phyloP scores from a whole-genome alignment of 345 rosid species.

The Populus euphratica region DNA sequence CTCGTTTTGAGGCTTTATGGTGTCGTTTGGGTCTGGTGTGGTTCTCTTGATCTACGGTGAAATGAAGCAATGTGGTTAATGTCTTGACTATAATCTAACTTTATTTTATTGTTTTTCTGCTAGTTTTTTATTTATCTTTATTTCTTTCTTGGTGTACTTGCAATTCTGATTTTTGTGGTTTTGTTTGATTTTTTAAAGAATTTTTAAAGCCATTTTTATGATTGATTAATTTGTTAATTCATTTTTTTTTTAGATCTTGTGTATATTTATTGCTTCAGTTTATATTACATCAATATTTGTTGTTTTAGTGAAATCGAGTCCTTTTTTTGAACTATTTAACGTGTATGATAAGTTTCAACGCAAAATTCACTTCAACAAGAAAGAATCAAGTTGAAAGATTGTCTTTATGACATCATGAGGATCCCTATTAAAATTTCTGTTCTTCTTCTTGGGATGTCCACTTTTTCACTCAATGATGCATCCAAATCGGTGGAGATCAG shows the following conservation, averaged over 20 bases:
- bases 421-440: not conserved
- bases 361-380: not conserved
- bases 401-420: not conserved
- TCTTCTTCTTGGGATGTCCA: not conserved
- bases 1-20: not conserved
- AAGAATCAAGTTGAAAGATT: not conserved
- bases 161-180: not conserved
- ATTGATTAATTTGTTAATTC: not conserved
- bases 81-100: conserved; percentile 2
- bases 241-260: not conserved
- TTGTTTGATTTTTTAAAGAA: not conserved
- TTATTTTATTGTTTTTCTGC: not conserved
- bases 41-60: not conserved
- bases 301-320: not conserved
- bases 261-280: not conserved
- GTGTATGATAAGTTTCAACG: not conserved
- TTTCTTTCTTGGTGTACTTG: not conserved
- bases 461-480: not conserved
- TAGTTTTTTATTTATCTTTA: not conserved
- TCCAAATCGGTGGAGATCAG: too few species aligned
- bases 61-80: conserved; percentile 4
- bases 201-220: not conserved
- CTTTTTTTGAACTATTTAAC: not conserved
- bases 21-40: not conserved
- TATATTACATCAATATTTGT: not conserved